A percentile compares a stretch with the other conserved stretches of the same genome.
Evolutionary conservation across 2,329 filamentous ascomycete species (phyloP).

Genomic region (Fusarium nanum): DNA sequence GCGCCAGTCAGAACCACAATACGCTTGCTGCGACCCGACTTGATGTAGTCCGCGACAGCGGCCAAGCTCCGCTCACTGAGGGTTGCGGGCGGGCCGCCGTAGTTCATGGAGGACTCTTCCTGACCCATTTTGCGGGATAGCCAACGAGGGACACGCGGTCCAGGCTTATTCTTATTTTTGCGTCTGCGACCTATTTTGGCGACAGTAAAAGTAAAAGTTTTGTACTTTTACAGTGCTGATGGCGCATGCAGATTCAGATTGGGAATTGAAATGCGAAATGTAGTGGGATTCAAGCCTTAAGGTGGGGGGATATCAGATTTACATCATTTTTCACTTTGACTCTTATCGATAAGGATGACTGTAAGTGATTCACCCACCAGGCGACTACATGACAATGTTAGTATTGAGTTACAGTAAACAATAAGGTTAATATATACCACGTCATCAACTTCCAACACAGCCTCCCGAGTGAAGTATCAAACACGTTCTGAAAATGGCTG

Average conservation of each 20-base stretch:
- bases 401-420: neutral
- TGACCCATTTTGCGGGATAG: slow-evolving; percentile 79
- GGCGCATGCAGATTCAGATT: slow-evolving; percentile 22
- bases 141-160: slow-evolving; percentile 50
- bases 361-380: slow-evolving; percentile 12
- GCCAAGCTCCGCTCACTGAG: slow-evolving; percentile 76
- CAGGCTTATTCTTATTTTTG: slow-evolving; percentile 51
- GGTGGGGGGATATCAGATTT: slow-evolving; percentile 43
- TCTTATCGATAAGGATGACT: slow-evolving; percentile 44
- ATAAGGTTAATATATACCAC: neutral
- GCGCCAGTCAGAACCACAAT: slow-evolving; percentile 94
- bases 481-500: neutral
- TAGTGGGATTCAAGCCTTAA: slow-evolving; percentile 16
- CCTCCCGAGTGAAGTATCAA: neutral
- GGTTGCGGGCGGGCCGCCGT: slow-evolving; percentile 71
- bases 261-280: slow-evolving; percentile 16
- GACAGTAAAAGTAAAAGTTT: slow-evolving; percentile 18
- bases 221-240: slow-evolving; percentile 12
- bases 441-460: neutral
- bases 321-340: slow-evolving; percentile 38
- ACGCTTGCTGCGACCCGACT: slow-evolving; percentile 70
- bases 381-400: neutral
- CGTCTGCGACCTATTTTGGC: slow-evolving; percentile 56
- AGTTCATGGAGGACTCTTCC: slow-evolving; percentile 78
- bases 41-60: slow-evolving; percentile 84